Percentiles rank a stretch among this genome's conserved stretches.
phyloP scores from a whole-genome alignment of 768 basidiomycete species.

The Phallus indusiatus region DNA sequence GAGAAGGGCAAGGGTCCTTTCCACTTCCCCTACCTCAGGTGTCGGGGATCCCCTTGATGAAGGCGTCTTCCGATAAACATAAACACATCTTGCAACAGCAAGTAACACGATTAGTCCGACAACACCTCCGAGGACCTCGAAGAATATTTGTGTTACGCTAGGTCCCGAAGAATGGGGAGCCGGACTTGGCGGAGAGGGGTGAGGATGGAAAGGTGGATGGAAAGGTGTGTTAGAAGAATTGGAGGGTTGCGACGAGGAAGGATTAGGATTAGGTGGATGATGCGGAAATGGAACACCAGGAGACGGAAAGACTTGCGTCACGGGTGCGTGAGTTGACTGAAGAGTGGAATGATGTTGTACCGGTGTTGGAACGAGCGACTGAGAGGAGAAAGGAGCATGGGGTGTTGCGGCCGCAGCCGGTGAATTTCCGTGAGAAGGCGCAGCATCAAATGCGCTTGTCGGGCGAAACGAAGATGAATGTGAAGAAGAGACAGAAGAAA shows the following conservation, averaged over 20 bases:
- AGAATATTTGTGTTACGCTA: conserved; percentile 4
- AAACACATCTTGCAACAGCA: conserved; percentile 5
- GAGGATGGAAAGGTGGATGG: background rate
- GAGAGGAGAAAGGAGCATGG: background rate
- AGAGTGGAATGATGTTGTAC: background rate
- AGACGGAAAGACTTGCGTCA: background rate
- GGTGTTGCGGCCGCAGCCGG: background rate
- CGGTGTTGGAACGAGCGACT: background rate
- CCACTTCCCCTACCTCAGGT: conserved; percentile 1
- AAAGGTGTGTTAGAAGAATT: background rate
- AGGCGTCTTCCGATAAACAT: conserved; percentile 6
- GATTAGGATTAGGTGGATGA: background rate
- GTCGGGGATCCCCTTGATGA: background rate
- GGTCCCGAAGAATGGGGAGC: background rate
- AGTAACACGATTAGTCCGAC: conserved; percentile 1
- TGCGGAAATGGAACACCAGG: background rate
- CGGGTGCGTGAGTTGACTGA: background rate
- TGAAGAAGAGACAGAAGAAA: background rate
- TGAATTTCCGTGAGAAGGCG: background rate
- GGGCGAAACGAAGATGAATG: background rate
- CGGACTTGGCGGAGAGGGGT: background rate
- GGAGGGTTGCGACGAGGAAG: too few species aligned
- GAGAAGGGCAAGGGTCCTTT: conserved; percentile 1
- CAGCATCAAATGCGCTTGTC: background rate
- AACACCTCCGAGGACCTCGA: conserved; percentile 4